These are phyloP conservation scores for Monilinia aucupariae DNA, from an alignment of 2,329 filamentous ascomycete species.

Conservation along the genomic window DNA sequence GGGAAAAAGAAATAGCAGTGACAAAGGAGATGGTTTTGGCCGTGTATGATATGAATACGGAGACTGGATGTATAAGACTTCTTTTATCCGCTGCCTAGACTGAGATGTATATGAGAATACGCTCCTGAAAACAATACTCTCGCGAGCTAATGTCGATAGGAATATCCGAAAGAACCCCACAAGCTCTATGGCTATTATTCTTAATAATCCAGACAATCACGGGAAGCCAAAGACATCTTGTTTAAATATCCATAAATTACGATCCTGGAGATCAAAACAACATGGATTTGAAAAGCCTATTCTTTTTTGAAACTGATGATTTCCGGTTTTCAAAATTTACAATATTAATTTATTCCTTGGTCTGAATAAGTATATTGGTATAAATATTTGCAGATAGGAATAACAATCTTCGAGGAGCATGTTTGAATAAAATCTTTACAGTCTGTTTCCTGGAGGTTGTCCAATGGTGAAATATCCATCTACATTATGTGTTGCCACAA, in stretches of 20 bases:
- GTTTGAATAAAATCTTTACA: neutral
- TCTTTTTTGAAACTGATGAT: neutral
- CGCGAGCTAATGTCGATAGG: neutral
- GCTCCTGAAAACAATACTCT: neutral
- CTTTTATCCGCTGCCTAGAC: neutral
- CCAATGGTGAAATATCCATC: neutral
- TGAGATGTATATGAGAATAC: neutral
- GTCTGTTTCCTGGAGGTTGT: neutral
- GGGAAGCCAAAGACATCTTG: neutral
- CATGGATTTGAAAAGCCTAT: neutral
- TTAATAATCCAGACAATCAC: neutral
- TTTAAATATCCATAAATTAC: neutral
- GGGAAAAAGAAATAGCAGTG: neutral
- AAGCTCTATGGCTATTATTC: neutral
- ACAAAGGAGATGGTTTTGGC: neutral
- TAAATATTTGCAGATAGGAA: neutral
- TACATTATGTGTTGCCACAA: neutral
- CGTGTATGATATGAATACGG: neutral
- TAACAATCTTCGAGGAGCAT: neutral
- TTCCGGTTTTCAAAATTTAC: neutral
- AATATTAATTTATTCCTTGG: neutral
- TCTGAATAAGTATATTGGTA: neutral
- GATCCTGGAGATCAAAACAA: neutral
- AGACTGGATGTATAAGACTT: neutral
- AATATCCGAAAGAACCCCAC: neutral